Percentiles rank a stretch among this genome's conserved stretches.
Conservation (phyloP, 1,284 basidiomycete species). For the Melampsora larici-populina region DNA sequence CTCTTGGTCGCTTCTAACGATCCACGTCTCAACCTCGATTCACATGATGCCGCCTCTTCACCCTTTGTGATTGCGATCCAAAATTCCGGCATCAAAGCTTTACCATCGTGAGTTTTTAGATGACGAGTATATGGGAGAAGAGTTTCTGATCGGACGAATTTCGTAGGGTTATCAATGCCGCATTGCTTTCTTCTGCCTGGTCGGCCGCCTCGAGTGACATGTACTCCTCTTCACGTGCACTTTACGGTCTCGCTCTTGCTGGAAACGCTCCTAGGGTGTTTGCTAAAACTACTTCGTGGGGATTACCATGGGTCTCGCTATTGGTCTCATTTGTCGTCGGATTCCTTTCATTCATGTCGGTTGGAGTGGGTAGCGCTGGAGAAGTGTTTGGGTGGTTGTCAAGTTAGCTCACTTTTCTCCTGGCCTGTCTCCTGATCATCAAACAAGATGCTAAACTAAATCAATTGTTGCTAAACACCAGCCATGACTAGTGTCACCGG, state of each 20-base stretch:
- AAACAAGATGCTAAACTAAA: conserved; percentile 21
- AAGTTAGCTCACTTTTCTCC: conserved; percentile 49
- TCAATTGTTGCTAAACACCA: conserved; percentile 45
- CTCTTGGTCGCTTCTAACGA: conserved; percentile 70
- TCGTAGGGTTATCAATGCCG: conserved; percentile 69
- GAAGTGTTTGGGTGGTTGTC: conserved; percentile 71
- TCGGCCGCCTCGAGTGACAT: conserved; percentile 79
- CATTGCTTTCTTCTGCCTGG: conserved; percentile 77
- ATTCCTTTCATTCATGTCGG: conserved; percentile 69
- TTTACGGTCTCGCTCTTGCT: conserved; percentile 71
- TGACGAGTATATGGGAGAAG: background rate
- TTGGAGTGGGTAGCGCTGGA: conserved; percentile 61
- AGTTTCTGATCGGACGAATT: background rate
- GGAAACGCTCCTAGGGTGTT: conserved; percentile 77
- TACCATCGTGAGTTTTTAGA: conserved; percentile 27
- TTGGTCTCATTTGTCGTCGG: conserved; percentile 66
- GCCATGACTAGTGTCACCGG: conserved; percentile 60
- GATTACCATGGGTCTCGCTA: conserved; percentile 73
- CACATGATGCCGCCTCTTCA: conserved; percentile 66
- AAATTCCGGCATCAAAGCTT: conserved; percentile 21
- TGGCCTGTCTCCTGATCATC: background rate
- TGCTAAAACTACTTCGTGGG: conserved; percentile 64
- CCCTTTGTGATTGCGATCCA: conserved; percentile 72
- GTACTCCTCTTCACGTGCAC: conserved; percentile 65
- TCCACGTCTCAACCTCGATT: conserved; percentile 60